These are phyloP conservation scores for Terfezia claveryi DNA, from an alignment of 495 filamentous ascomycete species.

Conservation along the genomic window DNA sequence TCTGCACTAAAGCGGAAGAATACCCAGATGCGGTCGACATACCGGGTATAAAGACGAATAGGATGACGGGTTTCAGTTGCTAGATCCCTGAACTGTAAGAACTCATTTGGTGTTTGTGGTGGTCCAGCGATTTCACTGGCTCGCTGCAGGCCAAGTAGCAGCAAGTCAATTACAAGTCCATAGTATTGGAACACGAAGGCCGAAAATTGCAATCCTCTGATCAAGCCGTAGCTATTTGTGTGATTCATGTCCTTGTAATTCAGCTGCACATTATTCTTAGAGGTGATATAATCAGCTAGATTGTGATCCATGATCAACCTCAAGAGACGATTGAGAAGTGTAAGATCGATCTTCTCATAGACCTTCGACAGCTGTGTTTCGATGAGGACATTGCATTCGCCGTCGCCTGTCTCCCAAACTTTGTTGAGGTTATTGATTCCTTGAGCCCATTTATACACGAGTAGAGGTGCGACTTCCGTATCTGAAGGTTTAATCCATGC, in stretches of 20 bases:
- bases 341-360: slow-evolving; percentile 98
- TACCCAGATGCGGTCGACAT: slow-evolving; percentile 97
- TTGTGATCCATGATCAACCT: slow-evolving; percentile 99
- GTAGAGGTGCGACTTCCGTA: slow-evolving; percentile 89
- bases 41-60: slow-evolving; percentile 87
- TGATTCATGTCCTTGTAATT: slow-evolving; percentile 99
- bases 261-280: slow-evolving; percentile 97
- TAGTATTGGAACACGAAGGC: slow-evolving; percentile 99
- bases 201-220: slow-evolving; percentile 90
- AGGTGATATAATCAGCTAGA: slow-evolving; percentile 94
- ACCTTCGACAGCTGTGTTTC: slow-evolving; percentile 97
- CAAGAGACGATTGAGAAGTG: slow-evolving; percentile 76
- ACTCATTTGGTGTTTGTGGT: slow-evolving; percentile 92
- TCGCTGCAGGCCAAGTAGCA: slow-evolving; percentile 80
- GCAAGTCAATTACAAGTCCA: slow-evolving; percentile 79
- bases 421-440: slow-evolving; percentile 98
- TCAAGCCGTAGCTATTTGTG: slow-evolving; percentile 95
- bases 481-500: slow-evolving; percentile 99
- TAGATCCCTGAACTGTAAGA: slow-evolving; percentile 86
- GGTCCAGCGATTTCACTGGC: slow-evolving; percentile 94
- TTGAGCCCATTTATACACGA: slow-evolving; percentile 98
- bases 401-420: slow-evolving; percentile 88
- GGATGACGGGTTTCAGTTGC: slow-evolving; percentile 81
- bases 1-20: slow-evolving; percentile 86
- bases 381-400: slow-evolving; percentile 97